Conservation (phyloP, 345 rosid species). For the Brassica rapa region DNA sequence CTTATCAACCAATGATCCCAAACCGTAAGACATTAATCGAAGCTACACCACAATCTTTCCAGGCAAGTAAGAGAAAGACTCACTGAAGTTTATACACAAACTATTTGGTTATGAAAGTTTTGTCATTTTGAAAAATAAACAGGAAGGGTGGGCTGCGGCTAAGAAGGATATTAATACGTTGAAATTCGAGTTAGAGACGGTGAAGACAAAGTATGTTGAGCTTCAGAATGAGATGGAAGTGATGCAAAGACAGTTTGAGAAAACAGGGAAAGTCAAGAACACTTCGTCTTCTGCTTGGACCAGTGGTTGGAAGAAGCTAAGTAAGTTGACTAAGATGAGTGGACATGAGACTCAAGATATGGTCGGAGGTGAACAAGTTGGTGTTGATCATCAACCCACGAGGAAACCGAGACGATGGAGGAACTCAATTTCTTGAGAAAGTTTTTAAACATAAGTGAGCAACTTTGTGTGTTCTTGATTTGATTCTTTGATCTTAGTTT, state of each 20-base stretch:
- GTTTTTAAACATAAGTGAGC: neutral
- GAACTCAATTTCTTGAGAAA: conserved; percentile 75
- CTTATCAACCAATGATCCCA: conserved; percentile 70
- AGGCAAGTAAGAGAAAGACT: conserved; percentile 44
- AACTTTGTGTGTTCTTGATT: conserved; percentile 33
- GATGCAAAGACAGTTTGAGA: conserved; percentile 84
- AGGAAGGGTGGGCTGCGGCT: conserved; percentile 89
- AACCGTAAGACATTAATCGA: conserved; percentile 87
- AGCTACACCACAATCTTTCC: conserved; percentile 89
- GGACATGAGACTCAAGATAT: conserved; percentile 57
- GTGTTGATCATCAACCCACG: conserved; percentile 50
- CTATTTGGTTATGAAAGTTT: neutral
- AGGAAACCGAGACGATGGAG: conserved; percentile 94
- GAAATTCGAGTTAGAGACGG: conserved; percentile 82
- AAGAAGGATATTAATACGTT: conserved; percentile 91
- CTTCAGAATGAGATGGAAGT: conserved; percentile 88
- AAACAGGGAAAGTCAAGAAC: conserved; percentile 67
- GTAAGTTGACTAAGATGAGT: conserved; percentile 75
- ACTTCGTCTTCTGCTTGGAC: conserved; percentile 64
- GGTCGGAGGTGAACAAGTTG: conserved; percentile 56
- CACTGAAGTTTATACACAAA: neutral
- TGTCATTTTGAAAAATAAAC: neutral
- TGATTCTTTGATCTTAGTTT: conserved; percentile 28
- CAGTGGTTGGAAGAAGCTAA: conserved; percentile 90
- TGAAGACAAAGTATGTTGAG: conserved; percentile 81